Evolutionary conservation across 768 basidiomycete genomes (phyloP).

Genomic region (Mycena polygramma): DNA sequence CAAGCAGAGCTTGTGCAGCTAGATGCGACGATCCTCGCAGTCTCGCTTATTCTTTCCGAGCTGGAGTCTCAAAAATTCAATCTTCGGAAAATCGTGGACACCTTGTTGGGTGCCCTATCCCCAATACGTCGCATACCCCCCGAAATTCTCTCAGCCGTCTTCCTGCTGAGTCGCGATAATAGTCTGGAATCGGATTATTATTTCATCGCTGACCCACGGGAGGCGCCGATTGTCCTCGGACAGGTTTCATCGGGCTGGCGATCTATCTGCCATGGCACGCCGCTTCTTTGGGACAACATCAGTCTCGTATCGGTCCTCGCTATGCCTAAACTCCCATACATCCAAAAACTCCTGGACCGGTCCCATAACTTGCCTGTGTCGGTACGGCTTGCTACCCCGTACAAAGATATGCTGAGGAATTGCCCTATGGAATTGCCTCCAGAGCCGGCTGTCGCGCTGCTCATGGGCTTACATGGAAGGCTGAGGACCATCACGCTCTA

Average conservation of each 20-base stretch:
- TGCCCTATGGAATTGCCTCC: background rate
- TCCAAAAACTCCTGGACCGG: background rate
- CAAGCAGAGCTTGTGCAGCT: too few relatives aligned
- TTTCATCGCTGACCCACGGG: background rate
- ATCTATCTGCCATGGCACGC: background rate
- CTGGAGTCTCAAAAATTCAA: background rate
- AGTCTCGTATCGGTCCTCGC: background rate
- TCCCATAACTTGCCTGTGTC: background rate
- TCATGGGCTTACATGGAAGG: background rate
- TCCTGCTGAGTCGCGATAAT: background rate
- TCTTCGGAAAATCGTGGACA: background rate
- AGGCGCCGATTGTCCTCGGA: background rate
- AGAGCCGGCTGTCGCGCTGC: background rate
- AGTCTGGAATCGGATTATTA: background rate
- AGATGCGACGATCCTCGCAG: background rate
- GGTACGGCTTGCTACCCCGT: background rate
- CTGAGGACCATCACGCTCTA: background rate
- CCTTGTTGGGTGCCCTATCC: background rate
- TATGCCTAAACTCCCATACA: background rate
- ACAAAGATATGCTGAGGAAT: background rate
- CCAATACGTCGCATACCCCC: background rate
- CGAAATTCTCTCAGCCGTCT: background rate
- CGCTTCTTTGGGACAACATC: background rate
- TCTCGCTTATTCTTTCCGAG: background rate
- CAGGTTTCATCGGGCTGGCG: background rate